These are phyloP conservation scores for Lindgomyces ingoldianus DNA, from an alignment of 495 filamentous ascomycete species.

Conservation along the genomic window DNA sequence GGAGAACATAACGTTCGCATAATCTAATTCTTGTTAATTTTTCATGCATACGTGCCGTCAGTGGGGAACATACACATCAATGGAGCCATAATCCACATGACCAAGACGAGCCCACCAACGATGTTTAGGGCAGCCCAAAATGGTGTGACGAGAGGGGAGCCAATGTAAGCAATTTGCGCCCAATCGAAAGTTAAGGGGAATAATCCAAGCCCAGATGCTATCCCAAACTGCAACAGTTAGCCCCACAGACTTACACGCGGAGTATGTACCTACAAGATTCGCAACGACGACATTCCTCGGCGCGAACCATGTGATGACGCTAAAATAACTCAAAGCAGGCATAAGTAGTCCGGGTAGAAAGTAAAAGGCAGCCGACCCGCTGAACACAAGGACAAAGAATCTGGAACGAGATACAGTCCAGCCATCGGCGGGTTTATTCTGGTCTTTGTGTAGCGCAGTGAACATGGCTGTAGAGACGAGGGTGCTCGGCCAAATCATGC, in stretches of 20 bases:
- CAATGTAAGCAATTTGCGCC: constrained; percentile 89
- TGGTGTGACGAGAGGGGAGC: constrained; percentile 80
- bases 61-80: constrained; percentile 58
- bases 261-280: constrained; percentile 55
- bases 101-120: constrained; percentile 75
- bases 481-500: constrained; percentile 92
- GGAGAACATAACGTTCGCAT: constrained; percentile 72
- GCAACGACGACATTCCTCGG: constrained; percentile 75
- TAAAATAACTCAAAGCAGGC: constrained; percentile 87
- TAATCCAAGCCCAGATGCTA: constrained; percentile 79
- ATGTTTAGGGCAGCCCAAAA: constrained; percentile 94
- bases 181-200: constrained; percentile 92
- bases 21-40: constrained; percentile 50
- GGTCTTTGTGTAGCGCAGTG: constrained; percentile 78
- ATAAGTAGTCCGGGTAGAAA: constrained; percentile 83
- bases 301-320: constrained; percentile 86
- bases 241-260: neutral
- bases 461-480: constrained; percentile 87
- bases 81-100: constrained; percentile 88
- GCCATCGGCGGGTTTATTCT: constrained; percentile 77
- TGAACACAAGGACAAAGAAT: constrained; percentile 64
- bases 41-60: constrained; percentile 13
- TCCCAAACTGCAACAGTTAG: constrained; percentile 59
- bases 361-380: constrained; percentile 62
- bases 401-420: constrained; percentile 80